Percentiles rank a stretch among this genome's conserved stretches.
Conservation (phyloP, 352 stramenopile genomes). For the Phytophthora podocarpi region DNA sequence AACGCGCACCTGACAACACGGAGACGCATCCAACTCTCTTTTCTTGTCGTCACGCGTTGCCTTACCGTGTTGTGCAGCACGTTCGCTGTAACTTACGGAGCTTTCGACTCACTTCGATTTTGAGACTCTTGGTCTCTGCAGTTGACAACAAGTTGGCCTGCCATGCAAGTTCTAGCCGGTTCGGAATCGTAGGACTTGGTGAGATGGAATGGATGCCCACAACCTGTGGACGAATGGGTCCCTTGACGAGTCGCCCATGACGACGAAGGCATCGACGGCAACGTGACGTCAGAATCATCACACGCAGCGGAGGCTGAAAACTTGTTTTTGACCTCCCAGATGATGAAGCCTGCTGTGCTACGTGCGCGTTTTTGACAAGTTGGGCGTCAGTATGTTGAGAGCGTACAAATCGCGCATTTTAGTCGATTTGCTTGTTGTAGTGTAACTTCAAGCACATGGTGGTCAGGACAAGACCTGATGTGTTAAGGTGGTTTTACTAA, state of each 20-base stretch:
- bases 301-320: too few species aligned
- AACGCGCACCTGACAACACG: constrained; percentile 8
- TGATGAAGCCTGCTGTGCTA: too few species aligned
- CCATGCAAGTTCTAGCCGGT: too few species aligned
- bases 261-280: constrained; percentile 2
- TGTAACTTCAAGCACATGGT: neutral
- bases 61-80: constrained; percentile 22
- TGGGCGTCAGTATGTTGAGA: too few species aligned
- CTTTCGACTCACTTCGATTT: too few species aligned
- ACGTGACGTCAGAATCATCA: neutral
- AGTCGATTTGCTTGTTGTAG: constrained; percentile 7
- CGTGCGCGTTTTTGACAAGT: too few species aligned
- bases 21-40: constrained; percentile 14
- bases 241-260: constrained; percentile 1
- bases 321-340: too few species aligned
- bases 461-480: too few species aligned
- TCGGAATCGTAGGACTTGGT: constrained; percentile 2
- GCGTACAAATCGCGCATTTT: neutral
- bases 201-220: constrained; percentile 10
- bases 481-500: too few species aligned
- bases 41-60: neutral
- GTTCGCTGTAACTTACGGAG: too few species aligned
- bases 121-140: too few species aligned
- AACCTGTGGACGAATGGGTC: constrained; percentile 31
- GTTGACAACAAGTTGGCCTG: too few species aligned